A percentile compares a stretch with the other conserved stretches of the same genome.
phyloP scores from a whole-genome alignment of 208 protist species.

The Trypanosoma brucei region DNA sequence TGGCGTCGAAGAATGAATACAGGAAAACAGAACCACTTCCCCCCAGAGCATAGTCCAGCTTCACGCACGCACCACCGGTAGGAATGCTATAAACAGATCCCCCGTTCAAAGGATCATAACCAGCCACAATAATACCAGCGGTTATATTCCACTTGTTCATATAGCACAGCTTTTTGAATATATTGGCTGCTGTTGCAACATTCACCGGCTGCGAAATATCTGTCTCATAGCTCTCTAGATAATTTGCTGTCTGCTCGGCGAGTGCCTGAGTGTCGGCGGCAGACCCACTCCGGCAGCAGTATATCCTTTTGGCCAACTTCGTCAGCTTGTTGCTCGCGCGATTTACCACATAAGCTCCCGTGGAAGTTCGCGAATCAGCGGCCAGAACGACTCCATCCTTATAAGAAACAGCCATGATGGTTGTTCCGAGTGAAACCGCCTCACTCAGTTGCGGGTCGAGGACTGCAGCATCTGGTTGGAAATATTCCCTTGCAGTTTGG shows the following conservation, averaged over 20 bases:
- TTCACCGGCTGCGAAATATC: constrained; percentile 86
- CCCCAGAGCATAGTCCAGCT: constrained; percentile 93
- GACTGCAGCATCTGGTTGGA: constrained; percentile 64
- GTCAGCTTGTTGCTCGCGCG: constrained; percentile 97
- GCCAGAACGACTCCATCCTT: constrained; percentile 96
- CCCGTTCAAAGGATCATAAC: constrained; percentile 96
- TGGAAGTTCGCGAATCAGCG: constrained; percentile 97
- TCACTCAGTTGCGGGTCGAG: constrained; percentile 82
- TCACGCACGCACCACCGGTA: constrained; percentile 91
- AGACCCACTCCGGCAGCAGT: constrained; percentile 97
- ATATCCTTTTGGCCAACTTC: constrained; percentile 94
- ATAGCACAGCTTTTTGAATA: constrained; percentile 97
- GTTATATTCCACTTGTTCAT: constrained; percentile 95
- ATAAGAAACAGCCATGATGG: constrained; percentile 97
- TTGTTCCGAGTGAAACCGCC: constrained; percentile 91
- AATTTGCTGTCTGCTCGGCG: constrained; percentile 90
- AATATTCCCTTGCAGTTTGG: constrained; percentile 56
- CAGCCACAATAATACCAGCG: constrained; percentile 97
- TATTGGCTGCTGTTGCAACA: constrained; percentile 93
- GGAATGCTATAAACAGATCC: constrained; percentile 96
- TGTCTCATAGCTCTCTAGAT: constrained; percentile 88
- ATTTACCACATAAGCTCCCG: constrained; percentile 97
- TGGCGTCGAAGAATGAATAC: constrained; percentile 97
- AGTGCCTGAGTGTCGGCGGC: constrained; percentile 98
- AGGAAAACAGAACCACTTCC: constrained; percentile 98